phyloP scores from a whole-genome alignment of 805 yeast genomes.

The Saitoella complicata region DNA sequence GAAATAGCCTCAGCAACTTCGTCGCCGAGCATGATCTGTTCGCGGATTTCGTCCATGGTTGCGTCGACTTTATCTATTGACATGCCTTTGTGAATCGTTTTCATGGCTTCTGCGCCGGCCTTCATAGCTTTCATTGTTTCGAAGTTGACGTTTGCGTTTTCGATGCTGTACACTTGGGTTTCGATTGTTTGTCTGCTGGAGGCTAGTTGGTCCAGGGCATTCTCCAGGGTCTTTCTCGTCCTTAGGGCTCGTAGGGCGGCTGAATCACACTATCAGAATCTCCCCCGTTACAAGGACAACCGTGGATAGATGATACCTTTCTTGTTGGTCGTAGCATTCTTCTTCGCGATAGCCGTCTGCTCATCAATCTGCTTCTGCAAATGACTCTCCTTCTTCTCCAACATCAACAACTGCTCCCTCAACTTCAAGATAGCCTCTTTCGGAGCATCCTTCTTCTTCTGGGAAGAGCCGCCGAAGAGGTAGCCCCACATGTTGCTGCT shows the following conservation, averaged over 20 bases:
- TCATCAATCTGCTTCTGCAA: slow-evolving; percentile 68
- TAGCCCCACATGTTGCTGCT: slow-evolving; percentile 8
- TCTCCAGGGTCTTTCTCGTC: slow-evolving; percentile 69
- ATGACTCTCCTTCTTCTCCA: slow-evolving; percentile 68
- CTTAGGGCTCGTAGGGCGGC: slow-evolving; percentile 76
- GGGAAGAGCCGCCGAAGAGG: too few species aligned
- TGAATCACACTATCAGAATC: slow-evolving; percentile 7
- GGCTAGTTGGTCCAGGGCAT: slow-evolving; percentile 62
- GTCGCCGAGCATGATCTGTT: slow-evolving; percentile 86
- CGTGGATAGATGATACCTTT: slow-evolving; percentile 15
- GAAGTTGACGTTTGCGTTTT: slow-evolving; percentile 85
- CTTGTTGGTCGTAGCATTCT: slow-evolving; percentile 55
- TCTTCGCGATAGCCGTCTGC: slow-evolving; percentile 67
- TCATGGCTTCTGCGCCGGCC: slow-evolving; percentile 94
- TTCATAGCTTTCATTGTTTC: slow-evolving; percentile 99
- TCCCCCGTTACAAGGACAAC: not conserved
- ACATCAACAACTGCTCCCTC: slow-evolving; percentile 75
- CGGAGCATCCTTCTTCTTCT: slow-evolving; percentile 52
- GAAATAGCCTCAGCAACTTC: slow-evolving; percentile 94
- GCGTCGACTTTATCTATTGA: slow-evolving; percentile 92
- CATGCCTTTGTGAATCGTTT: slow-evolving; percentile 85
- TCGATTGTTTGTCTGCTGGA: slow-evolving; percentile 82
- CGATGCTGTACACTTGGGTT: slow-evolving; percentile 77
- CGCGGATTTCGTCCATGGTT: slow-evolving; percentile 96
- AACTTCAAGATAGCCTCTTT: slow-evolving; percentile 83